These are phyloP conservation scores for Psilocybe cubensis DNA, from an alignment of 768 basidiomycete species.

Conservation along the genomic window DNA sequence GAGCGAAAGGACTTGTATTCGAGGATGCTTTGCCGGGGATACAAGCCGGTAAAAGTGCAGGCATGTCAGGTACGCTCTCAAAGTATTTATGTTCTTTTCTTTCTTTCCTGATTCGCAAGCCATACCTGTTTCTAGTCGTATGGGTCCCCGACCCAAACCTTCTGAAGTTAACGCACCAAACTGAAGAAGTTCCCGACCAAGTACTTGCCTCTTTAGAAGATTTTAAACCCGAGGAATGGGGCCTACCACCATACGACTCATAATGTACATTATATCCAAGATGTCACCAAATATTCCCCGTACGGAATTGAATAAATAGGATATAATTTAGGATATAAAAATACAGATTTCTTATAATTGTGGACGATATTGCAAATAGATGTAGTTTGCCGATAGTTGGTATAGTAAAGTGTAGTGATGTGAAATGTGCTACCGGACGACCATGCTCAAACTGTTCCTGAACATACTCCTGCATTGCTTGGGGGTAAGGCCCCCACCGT, in stretches of 20 bases:
- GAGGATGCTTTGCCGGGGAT: slow-evolving; percentile 83
- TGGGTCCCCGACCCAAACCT: slow-evolving; percentile 86
- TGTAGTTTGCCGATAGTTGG: not conserved
- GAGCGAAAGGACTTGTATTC: slow-evolving; percentile 73
- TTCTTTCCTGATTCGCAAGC: not conserved
- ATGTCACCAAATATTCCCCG: not conserved
- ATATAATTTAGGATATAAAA: not conserved
- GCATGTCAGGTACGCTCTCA: slow-evolving; percentile 72
- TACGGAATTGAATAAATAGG: not conserved
- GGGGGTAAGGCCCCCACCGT: slow-evolving; percentile 8
- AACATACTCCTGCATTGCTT: slow-evolving; percentile 22
- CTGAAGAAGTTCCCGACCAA: slow-evolving; percentile 59
- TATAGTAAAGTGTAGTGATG: not conserved
- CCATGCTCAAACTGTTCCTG: slow-evolving; percentile 25
- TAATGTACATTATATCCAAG: not conserved
- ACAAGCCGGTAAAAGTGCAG: slow-evolving; percentile 80
- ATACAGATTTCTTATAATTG: not conserved
- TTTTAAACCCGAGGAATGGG: slow-evolving; percentile 85
- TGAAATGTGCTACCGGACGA: slow-evolving; percentile 17
- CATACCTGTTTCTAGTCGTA: slow-evolving; percentile 56
- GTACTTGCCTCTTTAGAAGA: slow-evolving; percentile 64
- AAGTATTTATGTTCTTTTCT: not conserved
- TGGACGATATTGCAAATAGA: not conserved
- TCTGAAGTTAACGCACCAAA: slow-evolving; percentile 49
- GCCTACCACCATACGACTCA: slow-evolving; percentile 66